Evolutionary conservation across 768 basidiomycete genomes (phyloP), one percentile per base, ranked within the genome.

Genomic region (Rhizopogon sp.): DNA sequence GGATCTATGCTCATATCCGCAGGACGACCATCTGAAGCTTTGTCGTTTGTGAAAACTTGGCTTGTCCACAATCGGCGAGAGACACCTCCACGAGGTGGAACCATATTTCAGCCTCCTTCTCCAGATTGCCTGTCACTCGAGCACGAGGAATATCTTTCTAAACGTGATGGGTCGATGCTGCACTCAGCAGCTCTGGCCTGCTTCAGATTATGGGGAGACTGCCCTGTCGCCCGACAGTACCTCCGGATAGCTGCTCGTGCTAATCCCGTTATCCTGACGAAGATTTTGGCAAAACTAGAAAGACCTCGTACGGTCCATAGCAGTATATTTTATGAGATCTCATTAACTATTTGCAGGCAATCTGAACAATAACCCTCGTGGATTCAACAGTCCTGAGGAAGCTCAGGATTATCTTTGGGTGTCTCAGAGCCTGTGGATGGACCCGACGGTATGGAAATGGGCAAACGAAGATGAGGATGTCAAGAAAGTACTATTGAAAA

Each of bases 361-460:
- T 16, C 62, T 73, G 33, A 70, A 71, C 50, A 61, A 52, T 28
- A 58, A 63, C 14, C 57, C 72, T n/a, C 58, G 66, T 33, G 66
- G 50, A 10, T 49, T 54, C 16, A 76, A 78, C 52, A 71, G 75
- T 1, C 64, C 71, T 0, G 77, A 77, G 57, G 74, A 74, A 22
- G 77, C 76, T 17, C 76, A 75, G 39, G 79, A 79, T 60, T 76
- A 78, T 62, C 61, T 77, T 9, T 80, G 72, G 71, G 58, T 75
- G 8, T 66, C 74, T 1, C 77, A 77, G 56, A 71, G 74, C 52
- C 62, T 78, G 7, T 79, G 75, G 76, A 75, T 74, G 72, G 63
- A 66, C n/a, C 59, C 61, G 2, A 67, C 67, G 43, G 73, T 74
- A 11, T 78, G 77, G 77, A 62, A 69, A 7, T 79, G 76, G 77